Evolutionary conservation across 108 stramenopile species (phyloP), one percentile per base, ranked within the genome.

Genomic region (Tribonema minus): DNA sequence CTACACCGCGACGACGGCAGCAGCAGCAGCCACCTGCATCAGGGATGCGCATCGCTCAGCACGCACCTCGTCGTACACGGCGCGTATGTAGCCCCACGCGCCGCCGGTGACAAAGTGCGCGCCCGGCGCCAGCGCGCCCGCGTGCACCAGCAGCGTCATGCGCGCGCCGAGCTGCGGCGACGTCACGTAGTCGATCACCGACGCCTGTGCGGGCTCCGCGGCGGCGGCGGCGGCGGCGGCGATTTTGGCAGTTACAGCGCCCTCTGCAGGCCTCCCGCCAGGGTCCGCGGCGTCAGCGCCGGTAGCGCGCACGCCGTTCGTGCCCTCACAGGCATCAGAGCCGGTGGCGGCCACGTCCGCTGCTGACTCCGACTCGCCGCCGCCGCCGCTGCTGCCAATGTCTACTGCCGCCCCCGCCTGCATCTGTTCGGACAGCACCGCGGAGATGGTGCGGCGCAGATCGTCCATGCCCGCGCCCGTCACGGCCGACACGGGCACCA

Each of bases 81-180:
- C 46, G 28, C 68, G 58, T 7, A 79, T 64, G 12, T 36, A 41
- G 35, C 77, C 77, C 77, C 77, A 79, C 77, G 66, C 1, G 20
- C 7, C 34, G n/a, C 77, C 77, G 2, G 68, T 68, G 1, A 70
- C 77, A 61, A 79, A 79, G 27, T n/a, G 35, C 9, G 68, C 77
- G 23, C 77, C 77, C 20, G 67, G 58, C 26, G 58, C 39, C n/a
- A 79, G 77, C 31, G 68, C 59, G 3, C 77, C 77, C 27, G 32
- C 33, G 28, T 68, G 61, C 46, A 79, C 68, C 37, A 79, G 77
- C 61, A 79, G 32, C 37, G 66, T 60, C 77, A 54, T 54, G 46
- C 46, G 46, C 61, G 68, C 3, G 38, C 32, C 9, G 3, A 34
- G 7, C 9, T 9, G 35, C 12, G 34, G 66, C 3, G 7, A 67